These are phyloP conservation scores for Handroanthus guayacan DNA, from an alignment of 257 asterid genomes.

Conservation along the genomic window DNA sequence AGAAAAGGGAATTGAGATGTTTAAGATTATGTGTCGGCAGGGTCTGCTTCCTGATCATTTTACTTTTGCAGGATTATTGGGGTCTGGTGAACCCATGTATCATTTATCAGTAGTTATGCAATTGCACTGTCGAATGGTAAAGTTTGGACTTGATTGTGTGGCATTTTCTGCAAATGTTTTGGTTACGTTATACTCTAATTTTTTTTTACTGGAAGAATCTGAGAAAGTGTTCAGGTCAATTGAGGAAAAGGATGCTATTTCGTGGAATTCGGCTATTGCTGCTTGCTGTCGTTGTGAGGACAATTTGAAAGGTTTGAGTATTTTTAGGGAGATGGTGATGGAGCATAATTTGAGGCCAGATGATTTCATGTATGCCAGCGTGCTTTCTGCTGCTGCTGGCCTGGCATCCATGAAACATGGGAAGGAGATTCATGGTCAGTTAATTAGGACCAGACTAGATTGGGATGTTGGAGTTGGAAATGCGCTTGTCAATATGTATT, in stretches of 20 bases:
- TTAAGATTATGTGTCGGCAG: conserved; percentile 47
- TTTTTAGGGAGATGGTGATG: conserved; percentile 63
- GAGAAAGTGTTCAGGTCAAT: conserved; percentile 59
- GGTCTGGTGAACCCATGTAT: conserved; percentile 43
- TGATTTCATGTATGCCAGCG: conserved; percentile 62
- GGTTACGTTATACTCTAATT: conserved; percentile 62
- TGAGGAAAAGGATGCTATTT: conserved; percentile 55
- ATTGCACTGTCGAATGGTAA: conserved; percentile 66
- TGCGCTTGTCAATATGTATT: conserved; percentile 83
- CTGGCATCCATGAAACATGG: conserved; percentile 63
- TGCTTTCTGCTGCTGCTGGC: conserved; percentile 70
- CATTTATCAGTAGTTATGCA: conserved; percentile 52
- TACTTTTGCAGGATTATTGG: conserved; percentile 71
- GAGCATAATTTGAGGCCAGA: conserved; percentile 48
- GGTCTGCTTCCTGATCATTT: conserved; percentile 76
- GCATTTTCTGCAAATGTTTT: conserved; percentile 64
- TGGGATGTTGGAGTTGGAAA: conserved; percentile 64
- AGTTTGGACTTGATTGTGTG: conserved; percentile 58
- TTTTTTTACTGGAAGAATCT: conserved; percentile 51
- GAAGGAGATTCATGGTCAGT: conserved; percentile 61
- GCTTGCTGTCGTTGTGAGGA: conserved; percentile 64
- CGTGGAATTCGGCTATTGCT: conserved; percentile 73
- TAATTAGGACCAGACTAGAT: conserved; percentile 50
- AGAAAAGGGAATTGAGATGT: conserved; percentile 63
- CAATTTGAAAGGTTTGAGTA: conserved; percentile 49